Evolutionary conservation across 257 asterid genomes (phyloP), one percentile per base, ranked within the genome.

Genomic region (Rehmannia glutinosa): DNA sequence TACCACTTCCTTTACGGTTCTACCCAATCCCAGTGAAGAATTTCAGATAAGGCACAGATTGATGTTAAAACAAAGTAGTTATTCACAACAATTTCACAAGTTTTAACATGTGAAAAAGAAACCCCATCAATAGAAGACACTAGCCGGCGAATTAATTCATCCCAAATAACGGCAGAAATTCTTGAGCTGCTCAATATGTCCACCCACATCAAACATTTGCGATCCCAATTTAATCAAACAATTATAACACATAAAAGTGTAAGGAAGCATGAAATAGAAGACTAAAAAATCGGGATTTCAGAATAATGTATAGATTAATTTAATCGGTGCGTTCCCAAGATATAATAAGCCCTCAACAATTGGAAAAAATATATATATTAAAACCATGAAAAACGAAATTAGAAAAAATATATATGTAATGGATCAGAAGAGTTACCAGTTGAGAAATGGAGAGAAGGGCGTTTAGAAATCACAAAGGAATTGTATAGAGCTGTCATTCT

Each of bases 401-500:
- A 21, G 28, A 52, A 9, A n/a, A 12, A 5, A 3, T 13, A 13
- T 32, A 43, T 10, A 1, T 0, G 42, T 61, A 65, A 61, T 5
- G 13, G 42, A 58, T 66, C 35, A 16, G 53, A 19, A 32, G 45
- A 53, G 33, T 61, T 74, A 83, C 90, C 88, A 4, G 80, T 64
- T 24, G 86, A 66, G 41, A 68, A 69, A 67, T 47, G 73, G 67
- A 58, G 55, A 27, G 77, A 43, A 19, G 76, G 80, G 58, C 42
- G 67, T 52, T 67, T 71, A 8, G 84, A 58, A 20, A 83, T 70
- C 36, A 72, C 62, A 10, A 62, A 20, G 27, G 86, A 76, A 75
- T 51, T 82, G 15, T 86, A 81, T 21, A 86, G 57, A 77, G 87
- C 78, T 24, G 86, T n/a, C 33, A 28, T 28, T 28, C 33, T 28